Evolutionary conservation across 1,284 basidiomycete genomes (phyloP), one percentile per base, ranked within the genome.

Genomic region (Cutaneotrichosporon arboriforme): DNA sequence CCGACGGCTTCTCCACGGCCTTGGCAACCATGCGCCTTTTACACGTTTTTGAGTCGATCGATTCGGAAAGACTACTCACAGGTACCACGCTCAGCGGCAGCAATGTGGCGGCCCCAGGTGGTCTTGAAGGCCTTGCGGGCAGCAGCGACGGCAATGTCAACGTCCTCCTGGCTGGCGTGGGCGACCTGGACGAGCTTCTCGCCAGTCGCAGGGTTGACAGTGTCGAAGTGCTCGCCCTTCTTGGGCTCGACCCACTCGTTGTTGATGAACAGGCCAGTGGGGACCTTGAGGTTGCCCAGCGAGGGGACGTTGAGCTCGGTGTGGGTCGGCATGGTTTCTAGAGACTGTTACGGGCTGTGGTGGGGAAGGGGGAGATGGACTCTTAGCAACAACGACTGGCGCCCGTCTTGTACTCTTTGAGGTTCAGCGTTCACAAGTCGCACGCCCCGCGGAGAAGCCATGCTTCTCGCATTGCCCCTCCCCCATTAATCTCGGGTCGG

Each of bases 21-120:
- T 21, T 5, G n/a, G n/a, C n/a, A n/a, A n/a, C n/a, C n/a, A n/a
- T n/a, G n/a, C n/a, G n/a, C n/a, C n/a, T n/a, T n/a, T n/a, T n/a
- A n/a, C n/a, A n/a, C n/a, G n/a, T n/a, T n/a, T n/a, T n/a, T n/a
- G n/a, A n/a, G n/a, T n/a, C n/a, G n/a, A n/a, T n/a, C n/a, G n/a
- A n/a, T n/a, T n/a, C n/a, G n/a, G n/a, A n/a, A n/a, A 17, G 36
- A 10, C 15, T 12, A 60, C 66, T 54, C 54, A 65, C 64, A 33
- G 52, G 81, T 81, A 33, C 87, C 84, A 49, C 93, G 83, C 74
- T 91, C 84, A 51, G 84, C 81, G 34, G 87, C 88, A 13, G 88
- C 84, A 49, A 88, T 82, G 60, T 91, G 88, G 74, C 86, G 85
- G 15, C 91, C 91, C 91, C 91, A 96, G 21, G 86, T 85, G 4